Evolutionary conservation across 768 basidiomycete genomes (phyloP).

Genomic region (Boletellus sp.): DNA sequence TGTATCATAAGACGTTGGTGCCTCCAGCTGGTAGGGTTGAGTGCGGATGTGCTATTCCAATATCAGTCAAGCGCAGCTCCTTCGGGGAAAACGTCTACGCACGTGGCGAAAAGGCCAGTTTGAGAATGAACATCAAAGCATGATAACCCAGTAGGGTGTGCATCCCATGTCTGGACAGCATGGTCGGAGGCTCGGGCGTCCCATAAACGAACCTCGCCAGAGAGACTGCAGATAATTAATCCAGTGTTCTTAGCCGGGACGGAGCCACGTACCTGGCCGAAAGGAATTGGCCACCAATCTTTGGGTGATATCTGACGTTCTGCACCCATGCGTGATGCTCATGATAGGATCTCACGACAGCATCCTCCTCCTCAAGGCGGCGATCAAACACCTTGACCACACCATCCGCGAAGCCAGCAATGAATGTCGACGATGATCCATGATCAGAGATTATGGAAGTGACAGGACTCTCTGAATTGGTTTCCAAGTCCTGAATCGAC

Average conservation of each 20-base stretch:
- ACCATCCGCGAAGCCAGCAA: constrained; percentile 92
- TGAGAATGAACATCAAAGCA: constrained; percentile 85
- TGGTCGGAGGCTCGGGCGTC: constrained; percentile 69
- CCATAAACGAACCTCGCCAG: constrained; percentile 90
- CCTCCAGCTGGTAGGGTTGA: constrained; percentile 58
- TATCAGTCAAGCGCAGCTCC: constrained; percentile 3
- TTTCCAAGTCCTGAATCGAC: constrained; percentile 70
- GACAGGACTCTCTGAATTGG: constrained; percentile 85
- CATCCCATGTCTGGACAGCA: constrained; percentile 59
- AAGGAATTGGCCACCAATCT: constrained; percentile 62
- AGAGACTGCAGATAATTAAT: constrained; percentile 50
- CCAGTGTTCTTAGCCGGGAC: neutral
- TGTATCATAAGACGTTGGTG: constrained; percentile 62
- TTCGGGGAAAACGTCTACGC: constrained; percentile 28
- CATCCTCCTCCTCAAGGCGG: constrained; percentile 77
- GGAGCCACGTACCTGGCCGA: constrained; percentile 69
- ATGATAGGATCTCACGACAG: constrained; percentile 73
- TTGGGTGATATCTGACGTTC: constrained; percentile 82
- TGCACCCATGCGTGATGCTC: constrained; percentile 88
- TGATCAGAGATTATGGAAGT: constrained; percentile 81
- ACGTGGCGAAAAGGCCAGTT: constrained; percentile 84
- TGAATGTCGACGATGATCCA: constrained; percentile 72
- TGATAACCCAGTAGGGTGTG: constrained; percentile 69
- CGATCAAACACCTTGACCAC: constrained; percentile 87
- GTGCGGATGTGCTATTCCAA: constrained; percentile 50